Evolutionary conservation across 495 filamentous ascomycete species (phyloP).

Genomic region (Friedmanniomyces endolithicus): DNA sequence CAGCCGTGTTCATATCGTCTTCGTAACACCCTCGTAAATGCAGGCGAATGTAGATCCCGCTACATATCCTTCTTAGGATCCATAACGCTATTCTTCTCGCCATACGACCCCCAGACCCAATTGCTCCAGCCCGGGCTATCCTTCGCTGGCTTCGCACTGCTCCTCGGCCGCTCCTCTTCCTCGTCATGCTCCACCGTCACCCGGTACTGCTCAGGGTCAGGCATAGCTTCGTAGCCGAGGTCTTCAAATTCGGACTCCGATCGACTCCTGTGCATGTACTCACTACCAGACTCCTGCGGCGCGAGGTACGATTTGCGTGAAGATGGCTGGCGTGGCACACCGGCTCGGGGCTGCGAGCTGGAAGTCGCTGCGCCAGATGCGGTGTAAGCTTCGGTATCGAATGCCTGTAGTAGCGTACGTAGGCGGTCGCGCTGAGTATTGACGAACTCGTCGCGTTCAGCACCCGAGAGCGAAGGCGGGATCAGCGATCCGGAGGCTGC

Average conservation of each 20-base stretch:
- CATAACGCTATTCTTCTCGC: slow-evolving; percentile 14
- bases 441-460: slow-evolving; percentile 53
- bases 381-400: slow-evolving; percentile 56
- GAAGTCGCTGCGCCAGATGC: not conserved
- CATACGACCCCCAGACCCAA: slow-evolving; percentile 18
- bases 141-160: not conserved
- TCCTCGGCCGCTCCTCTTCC: slow-evolving; percentile 1
- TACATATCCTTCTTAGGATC: slow-evolving; percentile 14
- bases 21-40: no score
- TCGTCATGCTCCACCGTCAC: not conserved
- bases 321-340: slow-evolving; percentile 5
- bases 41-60: not conserved
- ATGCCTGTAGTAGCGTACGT: slow-evolving; percentile 53
- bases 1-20: no score
- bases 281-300: not conserved
- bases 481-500: slow-evolving; percentile 51
- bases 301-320: slow-evolving; percentile 16
- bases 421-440: slow-evolving; percentile 61
- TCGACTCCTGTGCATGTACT: slow-evolving; percentile 16
- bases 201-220: slow-evolving; percentile 19
- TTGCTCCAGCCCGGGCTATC: slow-evolving; percentile 14
- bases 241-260: slow-evolving; percentile 23
- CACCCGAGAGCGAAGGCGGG: slow-evolving; percentile 48
- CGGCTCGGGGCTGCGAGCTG: not conserved
- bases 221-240: slow-evolving; percentile 20